phyloP scores from a whole-genome alignment of 1,284 basidiomycete genomes.

The Pterulicium gracile region DNA sequence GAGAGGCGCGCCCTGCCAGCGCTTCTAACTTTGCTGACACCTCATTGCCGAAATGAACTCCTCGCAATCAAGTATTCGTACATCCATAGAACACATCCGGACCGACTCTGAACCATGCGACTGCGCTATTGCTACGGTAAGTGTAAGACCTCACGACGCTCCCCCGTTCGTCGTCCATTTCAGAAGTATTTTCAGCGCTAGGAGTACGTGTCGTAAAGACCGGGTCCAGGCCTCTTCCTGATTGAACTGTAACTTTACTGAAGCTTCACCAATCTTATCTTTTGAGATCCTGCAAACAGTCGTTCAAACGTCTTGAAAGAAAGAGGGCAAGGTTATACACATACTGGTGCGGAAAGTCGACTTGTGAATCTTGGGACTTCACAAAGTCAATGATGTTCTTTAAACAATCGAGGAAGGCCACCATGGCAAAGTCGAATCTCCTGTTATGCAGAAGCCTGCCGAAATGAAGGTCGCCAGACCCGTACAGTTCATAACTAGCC shows the following conservation, averaged over 20 bases:
- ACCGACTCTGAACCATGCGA: no score
- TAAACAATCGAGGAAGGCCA: slow-evolving; percentile 90
- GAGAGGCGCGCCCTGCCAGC: no score
- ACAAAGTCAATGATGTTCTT: slow-evolving; percentile 85
- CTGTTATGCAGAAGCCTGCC: slow-evolving; percentile 87
- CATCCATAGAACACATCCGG: no score
- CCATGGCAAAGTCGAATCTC: slow-evolving; percentile 93
- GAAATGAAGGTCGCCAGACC: slow-evolving; percentile 83
- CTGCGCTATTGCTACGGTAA: no score
- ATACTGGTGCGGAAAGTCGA: slow-evolving; percentile 82
- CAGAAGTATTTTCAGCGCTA: slow-evolving; percentile 78
- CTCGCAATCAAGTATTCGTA: no score
- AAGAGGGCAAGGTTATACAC: slow-evolving; percentile 18
- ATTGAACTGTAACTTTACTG: slow-evolving; percentile 88
- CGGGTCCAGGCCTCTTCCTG: slow-evolving; percentile 96
- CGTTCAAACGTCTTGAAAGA: slow-evolving; percentile 7
- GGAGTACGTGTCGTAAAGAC: slow-evolving; percentile 82
- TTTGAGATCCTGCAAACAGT: slow-evolving; percentile 60
- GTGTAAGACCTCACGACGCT: no score
- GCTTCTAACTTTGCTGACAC: no score
- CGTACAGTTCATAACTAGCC: slow-evolving; percentile 79
- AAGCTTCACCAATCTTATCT: slow-evolving; percentile 93
- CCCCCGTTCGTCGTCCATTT: slow-evolving; percentile 76
- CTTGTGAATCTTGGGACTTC: slow-evolving; percentile 53
- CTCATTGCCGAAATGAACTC: no score